Evolutionary conservation across 345 rosid genomes (phyloP).

Genomic region (Geranium brycei): DNA sequence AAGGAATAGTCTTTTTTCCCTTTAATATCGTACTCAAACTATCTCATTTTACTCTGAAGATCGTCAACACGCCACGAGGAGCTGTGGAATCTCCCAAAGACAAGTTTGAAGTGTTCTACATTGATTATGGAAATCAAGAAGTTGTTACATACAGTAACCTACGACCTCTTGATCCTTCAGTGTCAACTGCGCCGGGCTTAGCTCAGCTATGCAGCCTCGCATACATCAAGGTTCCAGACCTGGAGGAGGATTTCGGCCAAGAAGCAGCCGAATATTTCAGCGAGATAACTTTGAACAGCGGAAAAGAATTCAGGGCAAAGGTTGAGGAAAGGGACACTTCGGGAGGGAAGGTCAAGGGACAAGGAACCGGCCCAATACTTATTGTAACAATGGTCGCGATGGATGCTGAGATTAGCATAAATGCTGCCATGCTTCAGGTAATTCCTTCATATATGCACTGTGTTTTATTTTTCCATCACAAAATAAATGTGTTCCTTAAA

Average conservation of each 20-base stretch:
- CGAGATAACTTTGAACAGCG: conserved; percentile 39
- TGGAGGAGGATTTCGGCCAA: conserved; percentile 72
- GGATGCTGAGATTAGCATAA: conserved; percentile 68
- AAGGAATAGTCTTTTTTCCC: no score
- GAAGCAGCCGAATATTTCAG: conserved; percentile 82
- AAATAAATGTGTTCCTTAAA: no score
- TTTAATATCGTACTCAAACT: background rate
- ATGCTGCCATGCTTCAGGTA: conserved; percentile 87
- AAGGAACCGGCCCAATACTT: conserved; percentile 74
- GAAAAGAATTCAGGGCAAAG: conserved; percentile 61
- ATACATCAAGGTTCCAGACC: conserved; percentile 68
- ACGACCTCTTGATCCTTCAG: conserved; percentile 66
- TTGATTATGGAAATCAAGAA: conserved; percentile 83
- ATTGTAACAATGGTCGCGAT: conserved; percentile 58
- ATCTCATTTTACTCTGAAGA: conserved; percentile 19
- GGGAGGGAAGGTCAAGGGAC: conserved; percentile 86
- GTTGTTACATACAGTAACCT: conserved; percentile 50
- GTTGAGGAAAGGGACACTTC: conserved; percentile 79
- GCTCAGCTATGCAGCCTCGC: conserved; percentile 96
- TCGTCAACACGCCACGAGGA: conserved; percentile 65
- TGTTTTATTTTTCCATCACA: no score
- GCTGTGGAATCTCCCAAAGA: conserved; percentile 49
- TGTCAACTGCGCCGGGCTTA: conserved; percentile 60
- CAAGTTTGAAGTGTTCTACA: conserved; percentile 71
- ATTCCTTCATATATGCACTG: background rate